Evolutionary conservation across 2,329 filamentous ascomycete species (phyloP).

Genomic region (Byssoonygena ceratinophila): DNA sequence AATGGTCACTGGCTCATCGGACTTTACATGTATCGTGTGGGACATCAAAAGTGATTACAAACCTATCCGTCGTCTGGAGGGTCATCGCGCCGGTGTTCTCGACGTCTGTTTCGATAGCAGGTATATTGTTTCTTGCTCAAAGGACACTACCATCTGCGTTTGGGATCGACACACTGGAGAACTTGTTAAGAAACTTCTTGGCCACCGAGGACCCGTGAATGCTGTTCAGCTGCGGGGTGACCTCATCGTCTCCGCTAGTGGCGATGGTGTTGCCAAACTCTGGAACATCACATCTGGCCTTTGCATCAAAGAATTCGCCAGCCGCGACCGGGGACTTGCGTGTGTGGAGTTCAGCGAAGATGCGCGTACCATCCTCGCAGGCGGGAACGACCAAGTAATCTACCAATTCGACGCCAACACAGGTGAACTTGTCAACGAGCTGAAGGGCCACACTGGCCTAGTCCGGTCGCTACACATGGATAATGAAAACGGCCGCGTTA

Average conservation of each 20-base stretch:
- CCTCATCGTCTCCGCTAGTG: conserved; percentile 83
- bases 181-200: conserved; percentile 66
- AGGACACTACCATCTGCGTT: conserved; percentile 85
- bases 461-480: conserved; percentile 89
- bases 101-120: conserved; percentile 87
- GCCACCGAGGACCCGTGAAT: conserved; percentile 87
- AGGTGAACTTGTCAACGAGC: conserved; percentile 68
- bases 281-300: conserved; percentile 89
- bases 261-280: conserved; percentile 84
- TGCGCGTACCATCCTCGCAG: conserved; percentile 82
- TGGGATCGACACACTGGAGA: conserved; percentile 77
- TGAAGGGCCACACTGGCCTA: conserved; percentile 71
- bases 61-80: conserved; percentile 64
- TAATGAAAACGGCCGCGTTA: conserved; percentile 68
- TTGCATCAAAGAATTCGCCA: conserved; percentile 79
- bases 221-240: conserved; percentile 91
- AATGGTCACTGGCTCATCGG: conserved; percentile 88
- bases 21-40: conserved; percentile 85
- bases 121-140: conserved; percentile 93
- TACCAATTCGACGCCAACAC: conserved; percentile 94
- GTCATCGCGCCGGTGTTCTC: conserved; percentile 78
- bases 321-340: conserved; percentile 84
- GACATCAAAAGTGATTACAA: conserved; percentile 67
- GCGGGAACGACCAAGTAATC: conserved; percentile 89
- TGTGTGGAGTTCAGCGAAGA: conserved; percentile 96